These are phyloP conservation scores for Solanum commersonii DNA, from an alignment of 257 asterid species.

Conservation along the genomic window DNA sequence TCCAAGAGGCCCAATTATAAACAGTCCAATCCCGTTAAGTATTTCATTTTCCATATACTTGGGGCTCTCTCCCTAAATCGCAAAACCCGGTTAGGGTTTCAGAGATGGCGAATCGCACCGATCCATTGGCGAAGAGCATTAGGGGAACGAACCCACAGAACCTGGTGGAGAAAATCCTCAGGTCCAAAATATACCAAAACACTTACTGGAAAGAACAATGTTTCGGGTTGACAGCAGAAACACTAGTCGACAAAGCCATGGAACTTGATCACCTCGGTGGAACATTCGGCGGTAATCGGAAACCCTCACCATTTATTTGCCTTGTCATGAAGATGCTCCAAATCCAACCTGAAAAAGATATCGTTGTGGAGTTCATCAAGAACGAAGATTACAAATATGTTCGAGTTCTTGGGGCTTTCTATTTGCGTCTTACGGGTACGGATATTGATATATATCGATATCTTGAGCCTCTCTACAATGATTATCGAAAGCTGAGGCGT, in stretches of 20 bases:
- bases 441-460: constrained; percentile 84
- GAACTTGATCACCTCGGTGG: constrained; percentile 97
- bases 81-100: not conserved
- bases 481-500: constrained; percentile 76
- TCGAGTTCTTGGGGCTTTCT: constrained; percentile 87
- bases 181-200: constrained; percentile 73
- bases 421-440: constrained; percentile 84
- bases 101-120: constrained; percentile 86
- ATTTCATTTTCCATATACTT: not conserved
- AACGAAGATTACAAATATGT: constrained; percentile 95
- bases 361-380: constrained; percentile 88
- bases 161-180: constrained; percentile 79
- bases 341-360: constrained; percentile 97
- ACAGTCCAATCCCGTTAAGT: not conserved
- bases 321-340: constrained; percentile 94
- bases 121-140: constrained; percentile 79
- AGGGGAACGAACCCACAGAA: constrained; percentile 94
- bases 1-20: not conserved
- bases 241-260: constrained; percentile 98
- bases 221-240: constrained; percentile 93
- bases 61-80: not conserved
- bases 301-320: constrained; percentile 84
- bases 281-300: constrained; percentile 66
- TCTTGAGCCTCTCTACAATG: constrained; percentile 88
- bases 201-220: constrained; percentile 97